Percentiles rank a stretch among this genome's conserved stretches.
Evolutionary conservation across 257 asterid genomes (phyloP).

Genomic region (Thymus quinquecostatus): DNA sequence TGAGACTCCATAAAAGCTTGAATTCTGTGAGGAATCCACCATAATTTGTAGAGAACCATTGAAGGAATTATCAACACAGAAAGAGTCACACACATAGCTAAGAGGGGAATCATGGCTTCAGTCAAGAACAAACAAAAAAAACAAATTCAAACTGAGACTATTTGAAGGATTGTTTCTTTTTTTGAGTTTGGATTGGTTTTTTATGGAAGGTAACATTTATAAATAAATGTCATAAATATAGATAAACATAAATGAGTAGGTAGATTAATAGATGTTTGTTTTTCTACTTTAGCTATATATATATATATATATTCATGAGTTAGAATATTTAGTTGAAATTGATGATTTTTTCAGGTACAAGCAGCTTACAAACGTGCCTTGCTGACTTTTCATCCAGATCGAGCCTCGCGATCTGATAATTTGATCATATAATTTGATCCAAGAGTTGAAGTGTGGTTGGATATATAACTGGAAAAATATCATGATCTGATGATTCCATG

Average conservation of each 20-base stretch:
- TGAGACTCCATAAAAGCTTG: constrained; percentile 39
- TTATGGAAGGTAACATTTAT: no score
- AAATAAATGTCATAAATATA: no score
- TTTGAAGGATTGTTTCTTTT: no score
- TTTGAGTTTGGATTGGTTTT: no score
- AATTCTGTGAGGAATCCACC: constrained; percentile 49
- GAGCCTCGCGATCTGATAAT: constrained; percentile 60
- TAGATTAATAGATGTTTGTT: no score
- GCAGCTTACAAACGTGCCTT: constrained; percentile 75
- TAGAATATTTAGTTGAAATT: not conserved
- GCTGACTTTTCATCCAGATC: constrained; percentile 85
- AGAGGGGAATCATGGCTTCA: constrained; percentile 21
- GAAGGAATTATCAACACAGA: constrained; percentile 18
- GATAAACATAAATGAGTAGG: no score
- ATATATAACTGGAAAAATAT: constrained; percentile 49
- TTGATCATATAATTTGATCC: constrained; percentile 53
- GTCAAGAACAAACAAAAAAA: no score
- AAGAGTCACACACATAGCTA: constrained; percentile 15
- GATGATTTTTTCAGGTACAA: constrained; percentile 63
- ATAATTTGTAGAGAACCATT: constrained; percentile 36
- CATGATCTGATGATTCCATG: constrained; percentile 49
- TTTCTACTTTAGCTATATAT: no score
- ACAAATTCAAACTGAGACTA: no score
- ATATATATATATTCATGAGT: no score
- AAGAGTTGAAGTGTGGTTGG: constrained; percentile 54